Percentiles rank a stretch among this genome's conserved stretches.
phyloP scores from a whole-genome alignment of 2,329 filamentous ascomycete genomes.

The Chaetomium strumarium region DNA sequence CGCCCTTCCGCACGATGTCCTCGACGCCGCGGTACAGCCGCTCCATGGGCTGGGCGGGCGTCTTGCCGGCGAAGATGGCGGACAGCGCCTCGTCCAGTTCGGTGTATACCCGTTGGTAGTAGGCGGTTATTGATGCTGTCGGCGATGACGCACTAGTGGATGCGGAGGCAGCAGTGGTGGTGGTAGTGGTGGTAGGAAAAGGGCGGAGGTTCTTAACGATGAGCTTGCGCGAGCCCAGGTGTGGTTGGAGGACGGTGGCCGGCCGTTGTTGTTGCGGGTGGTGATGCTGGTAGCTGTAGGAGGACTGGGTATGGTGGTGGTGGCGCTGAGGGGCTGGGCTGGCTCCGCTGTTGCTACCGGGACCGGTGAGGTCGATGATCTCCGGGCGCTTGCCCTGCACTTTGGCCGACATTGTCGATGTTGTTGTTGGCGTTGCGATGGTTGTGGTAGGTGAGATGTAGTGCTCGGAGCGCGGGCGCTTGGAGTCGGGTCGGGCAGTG shows the following conservation, averaged over 20 bases:
- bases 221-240: constrained; percentile 74
- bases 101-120: constrained; percentile 69
- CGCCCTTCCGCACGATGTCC: constrained; percentile 77
- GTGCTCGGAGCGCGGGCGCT: constrained; percentile 27
- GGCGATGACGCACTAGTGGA: constrained; percentile 40
- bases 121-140: constrained; percentile 51
- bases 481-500: constrained; percentile 23
- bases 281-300: constrained; percentile 5
- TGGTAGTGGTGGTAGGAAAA: constrained; percentile 40
- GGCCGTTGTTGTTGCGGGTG: neutral
- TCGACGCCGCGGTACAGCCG: constrained; percentile 86
- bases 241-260: constrained; percentile 55
- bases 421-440: constrained; percentile 2
- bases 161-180: constrained; percentile 24
- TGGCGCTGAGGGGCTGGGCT: neutral
- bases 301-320: too few relatives aligned
- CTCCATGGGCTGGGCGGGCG: constrained; percentile 70
- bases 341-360: neutral
- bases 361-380: constrained; percentile 41
- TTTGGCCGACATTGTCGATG: constrained; percentile 28
- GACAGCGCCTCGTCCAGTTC: constrained; percentile 69
- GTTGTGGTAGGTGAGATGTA: constrained; percentile 10
- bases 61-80: constrained; percentile 62
- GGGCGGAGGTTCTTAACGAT: constrained; percentile 88
- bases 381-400: constrained; percentile 34